Evolutionary conservation across 2,329 filamentous ascomycete genomes (phyloP), one percentile per base, ranked within the genome.

Genomic region (Colletotrichum sp.): DNA sequence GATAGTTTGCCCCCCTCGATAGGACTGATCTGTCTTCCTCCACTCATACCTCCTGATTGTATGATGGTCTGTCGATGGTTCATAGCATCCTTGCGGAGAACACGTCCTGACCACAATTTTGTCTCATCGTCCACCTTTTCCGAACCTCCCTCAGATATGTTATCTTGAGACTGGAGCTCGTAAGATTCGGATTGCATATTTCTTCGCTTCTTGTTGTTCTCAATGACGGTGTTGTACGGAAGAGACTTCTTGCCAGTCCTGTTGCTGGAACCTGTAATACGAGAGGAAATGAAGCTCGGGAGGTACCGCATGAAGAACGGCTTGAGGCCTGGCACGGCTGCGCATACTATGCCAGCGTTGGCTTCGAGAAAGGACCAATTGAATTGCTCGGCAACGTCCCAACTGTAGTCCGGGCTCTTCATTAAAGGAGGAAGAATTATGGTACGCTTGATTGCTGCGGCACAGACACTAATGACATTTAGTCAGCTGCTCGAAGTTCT

Each of bases 371-470:
- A 76, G 6, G 60, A 66, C 63, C 71, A 69, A 78, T 88, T 84
- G 32, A 87, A 63, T 5, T 82, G 79, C 1, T 69, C 66, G 0
- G 82, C 77, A 0, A 83, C 71, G 1, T 78, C 32, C 81, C 81
- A 82, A 0, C 81, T 81, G 59, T 82, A 83, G 60, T 83, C 81
- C 3, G 18, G 6, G 0, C 78, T 72, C 1, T 74, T 32, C 18
- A 83, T 60, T 5, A 83, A 79, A 3, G 80, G 80, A 3, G 77
- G 75, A 2, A 82, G 79, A 52, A 83, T 79, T 21, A 80, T 60
- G 8, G 81, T 81, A 26, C 82, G 79, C 32, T 81, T 77, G 24
- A 83, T 82, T 8, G 82, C 80, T 5, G 81, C 81, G 2, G 79
- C 68, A 5, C 81, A 80, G n/a, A 83, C 81, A 32, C 81, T 82